Conservation (phyloP, 768 basidiomycete genomes). For the Mycena leptocephala region DNA sequence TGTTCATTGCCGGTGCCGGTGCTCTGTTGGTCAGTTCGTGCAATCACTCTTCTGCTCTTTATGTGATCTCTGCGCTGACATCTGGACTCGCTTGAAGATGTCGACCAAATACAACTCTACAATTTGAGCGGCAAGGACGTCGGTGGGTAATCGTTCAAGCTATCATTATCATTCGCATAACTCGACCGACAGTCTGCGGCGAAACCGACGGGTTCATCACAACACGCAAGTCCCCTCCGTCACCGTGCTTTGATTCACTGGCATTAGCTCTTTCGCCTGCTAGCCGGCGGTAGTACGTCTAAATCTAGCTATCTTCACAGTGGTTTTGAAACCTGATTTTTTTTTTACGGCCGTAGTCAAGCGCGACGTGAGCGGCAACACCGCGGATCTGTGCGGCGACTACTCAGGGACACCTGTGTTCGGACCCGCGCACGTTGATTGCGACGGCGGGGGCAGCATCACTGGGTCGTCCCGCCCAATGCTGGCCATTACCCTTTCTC, state of each 20-base stretch:
- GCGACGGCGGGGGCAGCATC: no score
- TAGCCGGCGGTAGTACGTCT: not conserved
- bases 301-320: not conserved
- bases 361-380: not conserved
- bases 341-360: not conserved
- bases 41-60: no score
- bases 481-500: no score
- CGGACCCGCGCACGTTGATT: no score
- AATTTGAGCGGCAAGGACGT: not conserved
- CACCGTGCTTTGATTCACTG: not conserved
- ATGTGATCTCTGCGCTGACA: not conserved
- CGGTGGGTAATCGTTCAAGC: not conserved
- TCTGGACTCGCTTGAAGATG: not conserved
- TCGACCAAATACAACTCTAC: not conserved
- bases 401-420: not conserved
- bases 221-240: not conserved
- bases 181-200: not conserved
- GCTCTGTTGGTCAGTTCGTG: not conserved
- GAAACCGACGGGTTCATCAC: not conserved
- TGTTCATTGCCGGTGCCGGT: not conserved
- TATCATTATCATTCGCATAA: not conserved
- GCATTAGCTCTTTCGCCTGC: not conserved
- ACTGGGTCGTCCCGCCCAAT: no score
- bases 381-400: not conserved
- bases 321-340: not conserved